phyloP scores from a whole-genome alignment of 2,329 filamentous ascomycete genomes.

The Ophiostoma perfectum region DNA sequence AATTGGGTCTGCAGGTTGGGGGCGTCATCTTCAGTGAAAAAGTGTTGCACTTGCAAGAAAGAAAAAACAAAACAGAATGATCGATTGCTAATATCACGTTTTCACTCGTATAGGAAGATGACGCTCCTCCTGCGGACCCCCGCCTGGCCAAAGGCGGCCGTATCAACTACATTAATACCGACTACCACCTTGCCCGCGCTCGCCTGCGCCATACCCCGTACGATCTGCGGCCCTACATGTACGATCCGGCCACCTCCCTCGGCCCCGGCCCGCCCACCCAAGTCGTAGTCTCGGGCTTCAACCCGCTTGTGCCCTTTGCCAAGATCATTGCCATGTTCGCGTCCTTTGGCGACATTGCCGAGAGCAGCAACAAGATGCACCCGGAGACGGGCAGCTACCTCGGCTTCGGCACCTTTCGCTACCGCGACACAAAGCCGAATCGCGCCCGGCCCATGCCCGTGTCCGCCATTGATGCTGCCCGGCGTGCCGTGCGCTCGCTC shows the following conservation, averaged over 20 bases:
- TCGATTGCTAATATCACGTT: conserved; percentile 44
- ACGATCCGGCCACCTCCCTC: conserved; percentile 76
- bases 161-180: conserved; percentile 62
- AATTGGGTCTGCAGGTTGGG: conserved; percentile 40
- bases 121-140: conserved; percentile 73
- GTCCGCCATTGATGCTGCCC: conserved; percentile 73
- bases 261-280: conserved; percentile 86
- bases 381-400: conserved; percentile 90
- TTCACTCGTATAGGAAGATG: conserved; percentile 61
- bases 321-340: conserved; percentile 72
- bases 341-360: conserved; percentile 78
- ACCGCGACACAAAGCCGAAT: conserved; percentile 63
- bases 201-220: conserved; percentile 69
- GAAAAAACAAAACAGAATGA: conserved; percentile 30
- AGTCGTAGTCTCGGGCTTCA: conserved; percentile 92
- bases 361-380: conserved; percentile 90
- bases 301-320: conserved; percentile 75
- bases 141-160: conserved; percentile 66
- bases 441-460: conserved; percentile 49
- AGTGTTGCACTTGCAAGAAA: not conserved
- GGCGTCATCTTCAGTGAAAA: conserved; percentile 50
- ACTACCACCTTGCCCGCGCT: conserved; percentile 65
- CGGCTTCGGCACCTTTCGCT: conserved; percentile 87
- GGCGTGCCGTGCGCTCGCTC: conserved; percentile 69
- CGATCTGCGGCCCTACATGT: conserved; percentile 72